These are phyloP conservation scores for Rickenella mellea DNA, from an alignment of 768 basidiomycete species.

Conservation along the genomic window DNA sequence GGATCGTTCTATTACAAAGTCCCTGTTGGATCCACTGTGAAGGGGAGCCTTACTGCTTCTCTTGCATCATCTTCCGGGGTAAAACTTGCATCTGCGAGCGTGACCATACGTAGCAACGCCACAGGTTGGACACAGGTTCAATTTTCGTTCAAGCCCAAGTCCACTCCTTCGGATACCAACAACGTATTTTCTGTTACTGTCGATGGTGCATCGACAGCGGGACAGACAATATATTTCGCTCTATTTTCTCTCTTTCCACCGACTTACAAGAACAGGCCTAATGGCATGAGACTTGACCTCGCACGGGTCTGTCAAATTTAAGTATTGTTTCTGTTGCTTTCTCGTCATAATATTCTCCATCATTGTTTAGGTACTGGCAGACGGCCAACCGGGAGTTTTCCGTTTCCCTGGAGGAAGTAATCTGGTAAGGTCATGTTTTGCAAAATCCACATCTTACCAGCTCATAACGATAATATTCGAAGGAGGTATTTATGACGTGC, in stretches of 20 bases:
- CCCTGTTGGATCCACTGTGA: conserved; percentile 29
- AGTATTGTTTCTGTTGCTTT: not conserved
- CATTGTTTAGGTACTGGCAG: conserved; percentile 35
- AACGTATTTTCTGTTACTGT: conserved; percentile 49
- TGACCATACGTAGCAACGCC: conserved; percentile 26
- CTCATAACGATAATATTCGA: too few species aligned
- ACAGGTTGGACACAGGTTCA: conserved; percentile 41
- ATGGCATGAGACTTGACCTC: conserved; percentile 55
- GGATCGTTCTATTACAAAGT: conserved; percentile 55
- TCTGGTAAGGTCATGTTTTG: conserved; percentile 40
- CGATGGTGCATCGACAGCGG: conserved; percentile 29
- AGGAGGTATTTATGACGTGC: too few species aligned
- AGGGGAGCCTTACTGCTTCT: conserved; percentile 30
- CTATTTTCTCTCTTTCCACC: conserved; percentile 62
- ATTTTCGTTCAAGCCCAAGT: conserved; percentile 31
- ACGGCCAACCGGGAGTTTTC: conserved; percentile 51
- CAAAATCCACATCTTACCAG: too few species aligned
- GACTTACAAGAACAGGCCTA: conserved; percentile 48
- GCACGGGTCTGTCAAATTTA: conserved; percentile 33
- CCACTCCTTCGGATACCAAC: conserved; percentile 27
- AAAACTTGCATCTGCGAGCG: conserved; percentile 31
- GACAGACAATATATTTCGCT: conserved; percentile 43
- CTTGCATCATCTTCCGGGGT: conserved; percentile 36
- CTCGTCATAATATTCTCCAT: not conserved
- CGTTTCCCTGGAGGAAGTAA: conserved; percentile 65